Conservation (phyloP, 305 asterid genomes). For the Plantago lanceolata region DNA sequence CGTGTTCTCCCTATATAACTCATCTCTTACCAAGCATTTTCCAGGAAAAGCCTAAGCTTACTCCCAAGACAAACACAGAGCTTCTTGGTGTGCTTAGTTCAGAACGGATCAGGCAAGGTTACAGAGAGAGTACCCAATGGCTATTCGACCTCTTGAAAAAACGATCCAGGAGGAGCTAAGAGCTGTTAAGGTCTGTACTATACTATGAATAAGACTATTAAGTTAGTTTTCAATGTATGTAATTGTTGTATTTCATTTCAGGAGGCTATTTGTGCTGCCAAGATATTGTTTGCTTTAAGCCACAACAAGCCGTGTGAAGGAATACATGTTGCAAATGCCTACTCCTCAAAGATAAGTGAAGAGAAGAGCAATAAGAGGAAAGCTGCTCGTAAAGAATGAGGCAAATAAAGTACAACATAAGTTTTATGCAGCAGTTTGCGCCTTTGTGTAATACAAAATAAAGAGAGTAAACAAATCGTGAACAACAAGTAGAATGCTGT, state of each 20-base stretch:
- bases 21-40: not conserved
- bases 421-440: too few relatives aligned
- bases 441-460: too few relatives aligned
- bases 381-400: not conserved
- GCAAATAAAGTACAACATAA: too few relatives aligned
- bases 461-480: too few relatives aligned
- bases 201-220: not conserved
- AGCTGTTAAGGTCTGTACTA: not conserved
- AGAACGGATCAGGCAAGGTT: slow-evolving; percentile 8
- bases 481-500: too few relatives aligned
- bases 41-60: too few relatives aligned
- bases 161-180: not conserved
- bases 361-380: not conserved
- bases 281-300: not conserved
- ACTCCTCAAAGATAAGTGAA: not conserved
- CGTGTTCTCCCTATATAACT: not conserved
- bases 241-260: not conserved
- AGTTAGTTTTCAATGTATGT: not conserved
- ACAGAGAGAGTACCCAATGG: not conserved
- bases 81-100: not conserved
- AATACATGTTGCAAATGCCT: not conserved
- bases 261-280: slow-evolving; percentile 5
- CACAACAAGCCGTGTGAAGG: not conserved
- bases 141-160: slow-evolving; percentile 4
- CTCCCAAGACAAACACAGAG: not conserved